Evolutionary conservation across 2,329 filamentous ascomycete species (phyloP), one percentile per base, ranked within the genome.

Genomic region (Phaeosphaeria sp.): DNA sequence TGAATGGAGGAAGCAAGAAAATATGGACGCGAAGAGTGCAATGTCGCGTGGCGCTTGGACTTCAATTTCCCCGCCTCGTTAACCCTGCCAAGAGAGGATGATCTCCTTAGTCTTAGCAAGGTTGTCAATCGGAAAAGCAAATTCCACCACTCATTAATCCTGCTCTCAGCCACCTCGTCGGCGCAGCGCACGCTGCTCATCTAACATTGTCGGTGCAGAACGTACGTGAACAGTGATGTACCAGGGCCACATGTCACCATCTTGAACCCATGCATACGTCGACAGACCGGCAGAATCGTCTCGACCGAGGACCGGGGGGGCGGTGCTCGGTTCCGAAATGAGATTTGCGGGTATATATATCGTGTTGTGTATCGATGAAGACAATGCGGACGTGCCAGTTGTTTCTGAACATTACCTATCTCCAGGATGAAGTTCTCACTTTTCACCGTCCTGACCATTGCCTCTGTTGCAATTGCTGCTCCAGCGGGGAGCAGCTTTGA

Each of bases 341-440:
- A 50, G 18, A 13, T 22, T 15, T n/a, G 39, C 47, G 33, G 57
- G 61, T 60, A 61, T 59, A 55, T 56, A 59, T 17, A 55, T 42
- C 36, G 22, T 49, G 39, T 45, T 48, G 18, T 15, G 24, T 11
- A n/a, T 53, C 8, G 9, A 13, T 13, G 11, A 48, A n/a, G n/a
- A 30, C 48, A 44, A 25, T 49, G 42, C 30, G 47, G 50, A 36
- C 36, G 48, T 42, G 39, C 43, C 17, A 46, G 36, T 45, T 45
- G 42, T 42, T 40, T 22, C 51, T 51, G 20, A 53, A 20, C 40
- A 47, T 33, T 49, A 42, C 21, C 24, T n/a, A 33, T 17, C 43
- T 46, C 45, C 58, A 63, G 60, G 40, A 72, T 74, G 72, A 73
- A 73, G 66, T 50, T 71, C 47, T 67, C 68, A 47, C 27, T 68